Conservation (phyloP, 768 basidiomycete species). For the Ramaria sp. region DNA sequence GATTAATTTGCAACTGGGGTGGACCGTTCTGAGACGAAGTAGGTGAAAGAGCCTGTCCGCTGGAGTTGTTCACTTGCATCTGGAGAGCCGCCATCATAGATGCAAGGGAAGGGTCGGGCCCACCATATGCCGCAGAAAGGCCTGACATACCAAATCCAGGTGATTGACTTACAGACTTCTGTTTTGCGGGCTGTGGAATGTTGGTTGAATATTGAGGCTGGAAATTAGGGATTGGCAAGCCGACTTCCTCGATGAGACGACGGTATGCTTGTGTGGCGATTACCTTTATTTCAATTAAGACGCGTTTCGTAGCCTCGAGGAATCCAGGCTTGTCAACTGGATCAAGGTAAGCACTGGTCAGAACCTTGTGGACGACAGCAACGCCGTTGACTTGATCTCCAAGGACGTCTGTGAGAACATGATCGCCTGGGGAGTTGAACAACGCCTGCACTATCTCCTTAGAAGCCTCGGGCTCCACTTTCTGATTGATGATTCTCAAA, state of each 20-base stretch:
- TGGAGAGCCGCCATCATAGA: conserved; percentile 91
- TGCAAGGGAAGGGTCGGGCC: conserved; percentile 75
- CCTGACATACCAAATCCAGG: conserved; percentile 57
- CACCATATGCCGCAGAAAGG: conserved; percentile 68
- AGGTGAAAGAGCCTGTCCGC: conserved; percentile 1
- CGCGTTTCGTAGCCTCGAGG: conserved; percentile 81
- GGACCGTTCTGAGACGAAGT: conserved; percentile 48
- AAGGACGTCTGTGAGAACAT: conserved; percentile 87
- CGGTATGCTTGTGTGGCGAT: conserved; percentile 92
- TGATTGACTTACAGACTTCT: conserved; percentile 45
- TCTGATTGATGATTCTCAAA: conserved; percentile 92
- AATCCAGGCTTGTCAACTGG: conserved; percentile 55
- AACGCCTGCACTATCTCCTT: conserved; percentile 79
- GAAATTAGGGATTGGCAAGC: conserved; percentile 80
- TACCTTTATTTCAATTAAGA: conserved; percentile 84
- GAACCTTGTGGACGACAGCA: conserved; percentile 84
- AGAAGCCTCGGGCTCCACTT: conserved; percentile 83
- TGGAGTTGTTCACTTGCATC: conserved; percentile 71
- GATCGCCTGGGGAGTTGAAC: conserved; percentile 83
- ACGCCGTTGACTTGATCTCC: conserved; percentile 96
- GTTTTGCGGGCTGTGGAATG: conserved; percentile 40
- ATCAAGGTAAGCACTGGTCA: conserved; percentile 80
- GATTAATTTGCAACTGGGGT: conserved; percentile 64
- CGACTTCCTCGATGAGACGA: conserved; percentile 88
- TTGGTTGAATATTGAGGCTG: conserved; percentile 65